phyloP scores from a whole-genome alignment of 202 grass and related monocot species.

The Carex arenaria region DNA sequence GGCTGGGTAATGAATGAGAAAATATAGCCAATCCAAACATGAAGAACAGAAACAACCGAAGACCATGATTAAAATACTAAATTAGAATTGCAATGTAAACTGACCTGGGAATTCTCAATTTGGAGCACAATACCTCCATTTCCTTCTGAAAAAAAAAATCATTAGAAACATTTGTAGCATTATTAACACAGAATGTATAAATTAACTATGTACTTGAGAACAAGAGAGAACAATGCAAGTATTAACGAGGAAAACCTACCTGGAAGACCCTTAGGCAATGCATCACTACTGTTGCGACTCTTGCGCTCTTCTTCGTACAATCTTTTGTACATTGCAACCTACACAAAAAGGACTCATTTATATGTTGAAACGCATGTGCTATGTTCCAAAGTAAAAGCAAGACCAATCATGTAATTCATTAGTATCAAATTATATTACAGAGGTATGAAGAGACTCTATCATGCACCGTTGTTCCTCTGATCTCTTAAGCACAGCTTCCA shows the following conservation, averaged over 20 bases:
- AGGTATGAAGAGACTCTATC: conserved; percentile 97
- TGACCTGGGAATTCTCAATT: conserved; percentile 82
- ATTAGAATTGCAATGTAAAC: conserved; percentile 19
- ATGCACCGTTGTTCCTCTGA: conserved; percentile 90
- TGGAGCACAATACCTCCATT: conserved; percentile 66
- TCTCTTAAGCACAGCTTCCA: conserved; percentile 88
- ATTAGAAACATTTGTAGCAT: conserved; percentile 20
- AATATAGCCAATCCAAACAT: conserved; percentile 5
- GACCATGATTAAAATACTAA: conserved; percentile 14
- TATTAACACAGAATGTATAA: neutral
- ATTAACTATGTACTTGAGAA: neutral
- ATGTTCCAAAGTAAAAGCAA: conserved; percentile 1
- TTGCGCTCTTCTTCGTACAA: conserved; percentile 88
- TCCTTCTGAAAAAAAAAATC: conserved; percentile 34
- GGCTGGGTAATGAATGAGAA: conserved; percentile 14
- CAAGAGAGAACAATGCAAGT: neutral
- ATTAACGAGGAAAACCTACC: conserved; percentile 33
- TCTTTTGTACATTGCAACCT: conserved; percentile 98
- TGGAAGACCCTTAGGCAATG: conserved; percentile 31
- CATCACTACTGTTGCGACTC: conserved; percentile 39
- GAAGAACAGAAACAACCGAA: conserved; percentile 12
- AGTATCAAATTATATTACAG: conserved; percentile 36
- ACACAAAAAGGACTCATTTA: conserved; percentile 11
- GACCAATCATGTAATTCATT: neutral
- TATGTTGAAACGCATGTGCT: neutral